These are phyloP conservation scores for Leptographium lundbergii DNA, from an alignment of 2,329 filamentous ascomycete species.

Conservation along the genomic window DNA sequence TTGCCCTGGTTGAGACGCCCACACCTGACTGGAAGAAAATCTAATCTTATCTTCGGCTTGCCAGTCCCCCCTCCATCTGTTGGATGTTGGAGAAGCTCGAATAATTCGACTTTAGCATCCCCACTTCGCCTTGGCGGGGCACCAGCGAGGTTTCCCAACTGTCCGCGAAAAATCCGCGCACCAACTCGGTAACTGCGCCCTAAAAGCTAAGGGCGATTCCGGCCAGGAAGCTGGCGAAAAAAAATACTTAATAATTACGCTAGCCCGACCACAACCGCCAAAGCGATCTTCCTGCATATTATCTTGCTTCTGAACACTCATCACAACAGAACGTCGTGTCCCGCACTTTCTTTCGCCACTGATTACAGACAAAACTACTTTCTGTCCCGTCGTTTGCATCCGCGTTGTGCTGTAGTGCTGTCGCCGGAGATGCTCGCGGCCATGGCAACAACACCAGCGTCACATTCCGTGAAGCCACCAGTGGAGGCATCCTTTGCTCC, in stretches of 20 bases:
- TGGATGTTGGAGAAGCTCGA: background rate
- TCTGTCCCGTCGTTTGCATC: background rate
- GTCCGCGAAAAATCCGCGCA: conserved; percentile 9
- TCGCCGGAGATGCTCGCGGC: conserved; percentile 9
- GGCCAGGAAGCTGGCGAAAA: conserved; percentile 7
- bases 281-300: conserved; percentile 6
- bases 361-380: background rate
- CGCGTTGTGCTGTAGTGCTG: background rate
- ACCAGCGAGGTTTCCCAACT: conserved; percentile 2
- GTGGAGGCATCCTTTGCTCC: background rate
- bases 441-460: conserved; percentile 7
- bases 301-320: conserved; percentile 1
- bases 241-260: conserved; percentile 11
- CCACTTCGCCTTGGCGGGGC: conserved; percentile 9
- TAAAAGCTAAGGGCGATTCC: conserved; percentile 10
- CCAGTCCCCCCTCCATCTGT: background rate
- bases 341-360: background rate
- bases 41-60: background rate
- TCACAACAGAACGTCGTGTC: background rate
- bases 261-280: conserved; percentile 8
- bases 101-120: background rate
- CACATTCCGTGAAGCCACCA: conserved; percentile 4
- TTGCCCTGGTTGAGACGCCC: background rate
- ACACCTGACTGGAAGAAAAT: background rate
- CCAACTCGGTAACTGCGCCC: conserved; percentile 8